Base-by-base conservation (phyloP, 2,329 filamentous ascomycete genomes). In the Exophiala mesophila region DNA sequence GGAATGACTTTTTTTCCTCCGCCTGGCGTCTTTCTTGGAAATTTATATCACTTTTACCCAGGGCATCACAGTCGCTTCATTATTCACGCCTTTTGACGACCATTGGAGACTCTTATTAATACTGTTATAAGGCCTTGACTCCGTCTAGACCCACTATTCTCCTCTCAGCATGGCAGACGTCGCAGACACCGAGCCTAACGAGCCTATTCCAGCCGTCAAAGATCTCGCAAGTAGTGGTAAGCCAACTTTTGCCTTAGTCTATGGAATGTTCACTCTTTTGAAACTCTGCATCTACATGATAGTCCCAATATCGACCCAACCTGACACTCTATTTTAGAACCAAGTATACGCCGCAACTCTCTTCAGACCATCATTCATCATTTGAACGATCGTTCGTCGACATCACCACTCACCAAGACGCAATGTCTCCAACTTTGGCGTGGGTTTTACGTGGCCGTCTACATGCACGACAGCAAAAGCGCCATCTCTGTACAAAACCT, bases 391-490 rank as follows among this genome's bases (percentile, higher is more conserved):
- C 50, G 45, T 3, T 24, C 26, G 3, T 9, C 41, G 17, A 47
- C 41, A 21, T 32, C 34, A n/a, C 49, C 41, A 34, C 23, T 54
- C 3, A 50, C 53, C 15, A n/a, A 21, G 9, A 53, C 41, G 3
- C 42, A 57, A 40, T 46, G 43, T 41, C 48, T 56, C 12, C 54
- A 56, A 33, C 37, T 56, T 18, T 57, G 55, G 55, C 50, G 49
- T 4, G 53, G 49, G 5, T 34, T 57, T n/a, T 55, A 50, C 32
- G 46, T 56, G 17, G 45, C 46, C 12, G 38, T 57, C 3, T 57
- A 53, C 45, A 57, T 57, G 54, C 53, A 57, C 45, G 54, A 57
- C 35, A 53, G 51, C 29, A 54, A 53, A 36, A 49, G 42, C 26
- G 44, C 52, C 2, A 13, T 52, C 3, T 52, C 48, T 4, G 52